Percentiles rank a stretch among this genome's conserved stretches.
These are phyloP conservation scores for Euphorbia schlechtendalii DNA, from an alignment of 441 rosid genomes.

Conservation along the genomic window DNA sequence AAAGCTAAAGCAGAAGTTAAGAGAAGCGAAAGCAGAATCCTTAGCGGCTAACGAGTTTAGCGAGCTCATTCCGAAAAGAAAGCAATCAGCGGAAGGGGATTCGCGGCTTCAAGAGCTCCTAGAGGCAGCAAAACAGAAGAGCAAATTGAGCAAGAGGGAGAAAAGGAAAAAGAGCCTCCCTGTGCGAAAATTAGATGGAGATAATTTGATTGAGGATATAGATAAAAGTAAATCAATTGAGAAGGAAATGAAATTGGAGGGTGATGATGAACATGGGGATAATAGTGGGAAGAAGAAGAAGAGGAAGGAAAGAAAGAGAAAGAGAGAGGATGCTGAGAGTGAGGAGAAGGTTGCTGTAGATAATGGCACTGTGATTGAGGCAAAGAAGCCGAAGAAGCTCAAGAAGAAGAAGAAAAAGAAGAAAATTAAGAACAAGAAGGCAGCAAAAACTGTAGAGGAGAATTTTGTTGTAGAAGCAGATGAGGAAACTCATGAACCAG, in stretches of 20 bases:
- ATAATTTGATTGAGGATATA: constrained; percentile 10
- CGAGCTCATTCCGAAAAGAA: constrained; percentile 13
- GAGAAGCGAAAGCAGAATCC: constrained; percentile 40
- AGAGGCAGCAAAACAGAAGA: constrained; percentile 51
- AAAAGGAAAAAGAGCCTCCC: constrained; percentile 41
- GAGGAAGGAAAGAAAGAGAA: constrained; percentile 43
- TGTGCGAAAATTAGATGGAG: constrained; percentile 21
- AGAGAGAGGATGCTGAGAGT: constrained; percentile 16
- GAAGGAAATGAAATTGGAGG: constrained; percentile 6
- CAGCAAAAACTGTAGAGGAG: constrained; percentile 23
- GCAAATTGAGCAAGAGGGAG: constrained; percentile 71
- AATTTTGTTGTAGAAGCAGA: constrained; percentile 17
- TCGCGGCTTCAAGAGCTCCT: constrained; percentile 39
- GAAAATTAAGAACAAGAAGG: constrained; percentile 27
- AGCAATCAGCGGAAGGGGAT: constrained; percentile 15
- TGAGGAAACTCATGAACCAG: constrained; percentile 21
- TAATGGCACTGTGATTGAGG: constrained; percentile 21
- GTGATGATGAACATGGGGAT: constrained; percentile 9
- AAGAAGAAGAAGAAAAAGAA: constrained; percentile 34
- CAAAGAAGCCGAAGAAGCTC: constrained; percentile 25
- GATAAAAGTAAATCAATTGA: constrained; percentile 15
- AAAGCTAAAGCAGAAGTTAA: constrained; percentile 77
- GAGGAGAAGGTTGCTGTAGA: constrained; percentile 18
- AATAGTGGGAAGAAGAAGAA: constrained; percentile 23
- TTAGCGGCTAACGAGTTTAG: constrained; percentile 22